A percentile compares a stretch with the other conserved stretches of the same genome.
These are phyloP conservation scores for Aristolochia fimbriata DNA, from an alignment of 164 flowering plant species.

Conservation along the genomic window DNA sequence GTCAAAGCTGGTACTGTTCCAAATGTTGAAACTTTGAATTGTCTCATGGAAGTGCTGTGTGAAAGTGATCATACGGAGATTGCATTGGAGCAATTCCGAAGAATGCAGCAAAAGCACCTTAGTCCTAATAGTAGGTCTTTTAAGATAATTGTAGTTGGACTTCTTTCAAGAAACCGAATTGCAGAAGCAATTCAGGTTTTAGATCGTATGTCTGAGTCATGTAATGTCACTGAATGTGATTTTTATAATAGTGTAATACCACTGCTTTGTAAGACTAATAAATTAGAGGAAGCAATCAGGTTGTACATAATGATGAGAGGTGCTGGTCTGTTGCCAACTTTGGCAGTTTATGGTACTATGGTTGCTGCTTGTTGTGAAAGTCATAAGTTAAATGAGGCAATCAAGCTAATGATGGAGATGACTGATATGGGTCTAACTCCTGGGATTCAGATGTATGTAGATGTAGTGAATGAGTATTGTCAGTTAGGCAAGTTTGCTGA, in stretches of 20 bases:
- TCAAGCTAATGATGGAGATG: slow-evolving; percentile 5
- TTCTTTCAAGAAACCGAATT: slow-evolving; percentile 24
- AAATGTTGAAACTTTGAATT: slow-evolving; percentile 28
- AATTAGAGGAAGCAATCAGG: slow-evolving; percentile 25
- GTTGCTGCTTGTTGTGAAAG: slow-evolving; percentile 19
- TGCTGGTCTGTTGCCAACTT: slow-evolving; percentile 30
- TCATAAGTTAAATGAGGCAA: slow-evolving; percentile 27
- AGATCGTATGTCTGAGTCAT: slow-evolving; percentile 32
- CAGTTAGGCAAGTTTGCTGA: slow-evolving; percentile 21
- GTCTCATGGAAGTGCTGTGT: slow-evolving; percentile 41
- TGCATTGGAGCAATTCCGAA: slow-evolving; percentile 53
- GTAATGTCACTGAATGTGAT: slow-evolving; percentile 20
- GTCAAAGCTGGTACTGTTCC: slow-evolving; percentile 36
- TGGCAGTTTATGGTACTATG: slow-evolving; percentile 15
- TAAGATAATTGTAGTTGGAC: slow-evolving; percentile 40
- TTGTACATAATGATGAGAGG: slow-evolving; percentile 43
- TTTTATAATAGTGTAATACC: slow-evolving; percentile 37
- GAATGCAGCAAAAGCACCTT: slow-evolving; percentile 54
- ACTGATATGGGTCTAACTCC: slow-evolving; percentile 14
- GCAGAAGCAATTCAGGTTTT: slow-evolving; percentile 33
- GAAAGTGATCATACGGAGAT: slow-evolving; percentile 23
- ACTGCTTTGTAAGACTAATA: slow-evolving; percentile 31
- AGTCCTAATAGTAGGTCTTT: slow-evolving; percentile 58
- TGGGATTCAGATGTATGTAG: slow-evolving; percentile 17
- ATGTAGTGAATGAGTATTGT: slow-evolving; percentile 36